Base-by-base conservation (phyloP, 495 filamentous ascomycete species). In the Aspergillus incahuasiensis region DNA sequence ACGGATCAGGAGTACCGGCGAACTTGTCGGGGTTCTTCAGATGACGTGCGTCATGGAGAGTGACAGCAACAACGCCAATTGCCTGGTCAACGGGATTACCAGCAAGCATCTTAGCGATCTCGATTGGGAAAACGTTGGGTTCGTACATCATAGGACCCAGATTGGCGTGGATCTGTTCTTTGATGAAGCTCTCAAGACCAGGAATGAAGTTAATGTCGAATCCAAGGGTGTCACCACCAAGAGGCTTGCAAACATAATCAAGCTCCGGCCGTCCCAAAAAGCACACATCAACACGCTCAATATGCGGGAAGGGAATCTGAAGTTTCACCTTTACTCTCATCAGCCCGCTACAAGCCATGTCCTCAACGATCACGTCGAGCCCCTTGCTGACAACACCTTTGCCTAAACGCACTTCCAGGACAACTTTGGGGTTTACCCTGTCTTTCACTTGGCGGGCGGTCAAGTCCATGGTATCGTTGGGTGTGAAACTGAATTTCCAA, bases 121-220 rank as follows among this genome's bases (percentile, higher is more conserved):
- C 95, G 59, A 99, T 90, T 18, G 94, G 95, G 80, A 97, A 99
- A 28, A 95, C 91, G 63, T 97, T 96, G 7, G 94, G 94, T 45
- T 84, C 86, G 63, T 97, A 97, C 87, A 97, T 92, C 86, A 99
- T 97, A 11, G 94, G 94, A 2, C 83, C 84, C 34, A 98, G 75
- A 61, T 91, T 96, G 58, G 81, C 83, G 71, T 99, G 95, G 54
- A 99, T 92, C 71, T 94, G 89, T 52, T 97, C 95, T 72, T 89
- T 86, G 63, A 99, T 97, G 73, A 97, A 97, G 56, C 65, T 80
- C 70, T 95, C 90, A 20, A 99, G 77, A 49, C 92, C 92, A 22
- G 95, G 94, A 57, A 99, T 92, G 74, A 97, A 96, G 72, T 96
- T 96, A 75, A 99, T 96, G 68, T 99, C 94, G 68, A 99, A 96